A percentile compares a stretch with the other conserved stretches of the same genome.
Conservation (phyloP, 345 rosid species). For the Ceriops decandra region DNA sequence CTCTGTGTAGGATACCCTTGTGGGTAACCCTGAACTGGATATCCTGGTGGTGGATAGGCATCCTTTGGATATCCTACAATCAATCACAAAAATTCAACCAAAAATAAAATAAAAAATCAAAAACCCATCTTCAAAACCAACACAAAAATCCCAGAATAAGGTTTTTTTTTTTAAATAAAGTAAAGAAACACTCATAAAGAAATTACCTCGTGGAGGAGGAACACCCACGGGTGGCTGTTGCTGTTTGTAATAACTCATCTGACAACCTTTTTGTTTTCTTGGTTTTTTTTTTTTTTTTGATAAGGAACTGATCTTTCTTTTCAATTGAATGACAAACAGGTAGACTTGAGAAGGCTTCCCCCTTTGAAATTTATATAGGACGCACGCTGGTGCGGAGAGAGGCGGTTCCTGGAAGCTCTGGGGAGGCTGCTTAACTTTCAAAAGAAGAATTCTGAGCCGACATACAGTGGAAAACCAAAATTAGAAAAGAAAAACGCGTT, state of each 20-base stretch:
- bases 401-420: too few species aligned
- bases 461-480: too few species aligned
- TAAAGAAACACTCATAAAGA: neutral
- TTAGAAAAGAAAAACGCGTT: too few species aligned
- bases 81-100: neutral
- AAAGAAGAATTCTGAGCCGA: too few species aligned
- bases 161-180: too few species aligned
- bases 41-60: conserved; percentile 60
- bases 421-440: too few species aligned
- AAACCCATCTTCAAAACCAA: neutral
- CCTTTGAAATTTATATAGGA: too few species aligned
- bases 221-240: conserved; percentile 56
- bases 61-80: conserved; percentile 45
- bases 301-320: too few species aligned
- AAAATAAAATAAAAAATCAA: neutral
- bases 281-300: too few species aligned
- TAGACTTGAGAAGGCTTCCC: too few species aligned
- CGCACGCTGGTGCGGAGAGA: too few species aligned
- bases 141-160: neutral
- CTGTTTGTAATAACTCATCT: conserved; percentile 51
- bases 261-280: neutral
- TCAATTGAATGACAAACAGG: too few species aligned
- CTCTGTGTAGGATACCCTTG: conserved; percentile 37
- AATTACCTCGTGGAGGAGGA: conserved; percentile 67
- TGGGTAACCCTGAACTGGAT: conserved; percentile 45